These are phyloP conservation scores for Cylindrodendrum hubeiense DNA, from an alignment of 2,329 filamentous ascomycete genomes.

Conservation along the genomic window DNA sequence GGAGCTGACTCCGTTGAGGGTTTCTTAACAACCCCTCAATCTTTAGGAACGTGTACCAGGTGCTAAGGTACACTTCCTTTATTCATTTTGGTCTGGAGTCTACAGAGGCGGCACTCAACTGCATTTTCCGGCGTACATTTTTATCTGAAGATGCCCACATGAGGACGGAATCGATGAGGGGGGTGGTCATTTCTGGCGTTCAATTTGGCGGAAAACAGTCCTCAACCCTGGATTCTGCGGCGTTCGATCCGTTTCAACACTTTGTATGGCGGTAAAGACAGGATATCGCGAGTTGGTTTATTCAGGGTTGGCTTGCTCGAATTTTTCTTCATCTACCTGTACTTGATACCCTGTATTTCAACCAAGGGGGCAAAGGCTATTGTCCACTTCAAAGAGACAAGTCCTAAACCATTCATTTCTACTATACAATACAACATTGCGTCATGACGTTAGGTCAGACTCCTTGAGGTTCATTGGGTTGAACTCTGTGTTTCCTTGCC, in stretches of 20 bases:
- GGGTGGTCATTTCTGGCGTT: constrained; percentile 36
- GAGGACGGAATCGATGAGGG: constrained; percentile 9
- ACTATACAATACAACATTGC: neutral
- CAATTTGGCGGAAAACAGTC: constrained; percentile 40
- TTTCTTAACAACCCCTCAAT: constrained; percentile 40
- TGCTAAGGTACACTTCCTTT: constrained; percentile 6
- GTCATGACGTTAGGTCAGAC: neutral
- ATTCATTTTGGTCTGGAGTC: constrained; percentile 26
- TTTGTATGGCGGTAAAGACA: constrained; percentile 27
- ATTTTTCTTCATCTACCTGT: constrained; percentile 30
- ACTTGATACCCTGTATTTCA: constrained; percentile 53
- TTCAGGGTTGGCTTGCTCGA: constrained; percentile 12
- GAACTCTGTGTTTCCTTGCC: constrained; percentile 39
- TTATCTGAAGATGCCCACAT: neutral
- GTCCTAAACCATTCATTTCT: constrained; percentile 25
- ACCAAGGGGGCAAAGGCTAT: constrained; percentile 44
- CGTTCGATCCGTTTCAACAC: constrained; percentile 46
- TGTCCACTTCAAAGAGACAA: constrained; percentile 49
- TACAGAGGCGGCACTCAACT: constrained; percentile 47
- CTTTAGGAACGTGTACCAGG: neutral
- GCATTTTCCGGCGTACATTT: constrained; percentile 38
- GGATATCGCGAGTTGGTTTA: constrained; percentile 6
- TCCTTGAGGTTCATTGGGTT: constrained; percentile 7
- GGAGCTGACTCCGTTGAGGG: constrained; percentile 4
- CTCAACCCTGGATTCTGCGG: constrained; percentile 50